Base-by-base conservation (phyloP, 2,329 filamentous ascomycete genomes). In the Chlorencoelia australis region DNA sequence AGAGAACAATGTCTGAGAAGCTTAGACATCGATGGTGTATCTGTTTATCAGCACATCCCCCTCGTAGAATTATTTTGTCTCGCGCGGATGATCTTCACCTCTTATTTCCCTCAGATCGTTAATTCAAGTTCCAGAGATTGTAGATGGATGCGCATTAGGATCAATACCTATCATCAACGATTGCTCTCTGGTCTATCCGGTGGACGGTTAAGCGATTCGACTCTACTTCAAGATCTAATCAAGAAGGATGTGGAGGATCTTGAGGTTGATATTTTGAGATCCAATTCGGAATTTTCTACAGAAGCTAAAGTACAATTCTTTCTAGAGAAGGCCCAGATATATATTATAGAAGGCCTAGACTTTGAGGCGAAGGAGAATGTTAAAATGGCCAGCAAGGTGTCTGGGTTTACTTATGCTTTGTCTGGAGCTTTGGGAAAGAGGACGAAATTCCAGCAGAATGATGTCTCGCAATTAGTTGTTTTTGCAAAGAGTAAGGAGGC, bases 391-490 rank as follows among this genome's bases (percentile, higher is more conserved):
- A 72, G 78, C 0, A 61, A 64, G 29, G 61, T 73, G 22, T 79
- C 78, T n/a, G 71, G 74, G 0, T 84, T 98, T 40, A 68, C 75
- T 13, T 96, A 93, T 59, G 81, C 79, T 0, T 59, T 98, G 37
- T 93, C 86, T 0, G 91, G 91, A 24, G 75, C 84, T 15, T 61
- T 98, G 47, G 91, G 91, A 11, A 96, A 87, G 61, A 68, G 82
- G 42, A 93, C 85, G 1, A 81, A 73, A 48, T 93, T 78, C 39
- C 85, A 93, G 58, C 71, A 86, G 52, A 82, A 76, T 42, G 81
- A 79, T 50, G 78, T 78, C 43, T 94, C 86, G 50, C 91, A 98
- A 58, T 68, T 98, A 18, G 82, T 98, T 1, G 85, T 98, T 2
- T 65, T 96, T 19, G 91, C 91, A 1, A 86, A 76, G 57, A 95